Conservation (phyloP, 2,329 filamentous ascomycete genomes). For the Lithohypha guttulata region DNA sequence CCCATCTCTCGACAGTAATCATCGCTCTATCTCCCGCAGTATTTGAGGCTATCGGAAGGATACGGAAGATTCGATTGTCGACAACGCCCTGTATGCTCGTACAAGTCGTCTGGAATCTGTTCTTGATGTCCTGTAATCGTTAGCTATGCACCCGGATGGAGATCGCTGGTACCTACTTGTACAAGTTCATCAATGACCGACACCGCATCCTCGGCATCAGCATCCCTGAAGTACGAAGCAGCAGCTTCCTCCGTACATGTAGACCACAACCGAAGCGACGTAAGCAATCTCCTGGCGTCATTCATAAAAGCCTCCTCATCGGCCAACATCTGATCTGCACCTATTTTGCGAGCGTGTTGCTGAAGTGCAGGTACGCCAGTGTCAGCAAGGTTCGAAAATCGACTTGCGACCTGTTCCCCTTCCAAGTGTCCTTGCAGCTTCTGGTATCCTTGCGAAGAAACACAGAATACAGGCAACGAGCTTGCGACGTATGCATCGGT, state of each 20-base stretch:
- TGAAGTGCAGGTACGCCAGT: conserved; percentile 52
- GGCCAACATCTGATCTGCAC: conserved; percentile 41
- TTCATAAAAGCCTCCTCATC: conserved; percentile 42
- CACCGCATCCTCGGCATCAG: not conserved
- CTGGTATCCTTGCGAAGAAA: conserved; percentile 53
- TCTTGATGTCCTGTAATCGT: not conserved
- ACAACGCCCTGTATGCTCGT: conserved; percentile 22
- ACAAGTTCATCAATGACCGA: not conserved
- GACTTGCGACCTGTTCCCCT: conserved; percentile 42
- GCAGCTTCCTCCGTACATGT: conserved; percentile 27
- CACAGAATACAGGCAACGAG: conserved; percentile 53
- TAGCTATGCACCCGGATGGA: not conserved
- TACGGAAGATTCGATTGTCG: conserved; percentile 30
- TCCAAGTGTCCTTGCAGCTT: conserved; percentile 46
- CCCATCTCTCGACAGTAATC: conserved; percentile 32
- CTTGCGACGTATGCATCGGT: conserved; percentile 49
- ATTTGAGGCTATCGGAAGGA: conserved; percentile 27
- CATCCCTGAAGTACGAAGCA: not conserved
- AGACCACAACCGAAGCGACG: conserved; percentile 43
- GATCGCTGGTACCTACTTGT: not conserved
- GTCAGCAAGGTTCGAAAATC: conserved; percentile 43
- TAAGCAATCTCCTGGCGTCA: conserved; percentile 40
- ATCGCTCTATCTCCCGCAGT: conserved; percentile 22
- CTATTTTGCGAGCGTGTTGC: conserved; percentile 47
- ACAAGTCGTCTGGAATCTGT: not conserved